These are phyloP conservation scores for Aspergillus latus DNA, from an alignment of 2,329 filamentous ascomycete genomes.

Conservation along the genomic window DNA sequence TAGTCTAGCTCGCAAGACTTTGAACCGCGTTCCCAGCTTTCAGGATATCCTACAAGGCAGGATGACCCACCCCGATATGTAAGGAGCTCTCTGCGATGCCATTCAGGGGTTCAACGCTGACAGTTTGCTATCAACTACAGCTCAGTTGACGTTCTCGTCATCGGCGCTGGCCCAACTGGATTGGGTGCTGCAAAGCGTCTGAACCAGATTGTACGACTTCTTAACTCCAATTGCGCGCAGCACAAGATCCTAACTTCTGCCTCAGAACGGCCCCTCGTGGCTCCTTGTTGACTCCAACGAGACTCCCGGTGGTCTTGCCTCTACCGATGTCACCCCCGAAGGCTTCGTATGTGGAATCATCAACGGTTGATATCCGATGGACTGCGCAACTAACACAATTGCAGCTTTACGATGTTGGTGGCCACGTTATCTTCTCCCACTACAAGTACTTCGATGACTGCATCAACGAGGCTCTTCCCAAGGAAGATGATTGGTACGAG, in stretches of 20 bases:
- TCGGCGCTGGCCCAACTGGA: slow-evolving; percentile 95
- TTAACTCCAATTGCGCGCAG: background rate
- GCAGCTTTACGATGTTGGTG: slow-evolving; percentile 96
- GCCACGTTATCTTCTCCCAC: slow-evolving; percentile 98
- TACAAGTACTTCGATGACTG: slow-evolving; percentile 99
- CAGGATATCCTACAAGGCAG: slow-evolving; percentile 49
- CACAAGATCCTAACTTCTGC: slow-evolving; percentile 15
- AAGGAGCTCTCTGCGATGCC: slow-evolving; percentile 23
- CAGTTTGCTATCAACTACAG: slow-evolving; percentile 48
- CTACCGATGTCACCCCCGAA: slow-evolving; percentile 91
- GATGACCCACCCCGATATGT: slow-evolving; percentile 49
- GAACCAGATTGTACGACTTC: slow-evolving; percentile 77
- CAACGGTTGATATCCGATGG: background rate
- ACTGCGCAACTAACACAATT: slow-evolving; percentile 18
- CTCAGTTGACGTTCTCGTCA: slow-evolving; percentile 94
- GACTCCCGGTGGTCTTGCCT: slow-evolving; percentile 90
- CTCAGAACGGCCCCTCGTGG: slow-evolving; percentile 87
- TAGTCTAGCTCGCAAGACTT: slow-evolving; percentile 44
- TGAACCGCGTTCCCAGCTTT: slow-evolving; percentile 46
- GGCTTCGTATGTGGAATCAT: slow-evolving; percentile 75
- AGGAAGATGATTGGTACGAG: slow-evolving; percentile 91
- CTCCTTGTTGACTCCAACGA: slow-evolving; percentile 90
- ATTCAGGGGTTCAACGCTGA: slow-evolving; percentile 18
- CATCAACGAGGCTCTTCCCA: slow-evolving; percentile 93
- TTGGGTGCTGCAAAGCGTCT: slow-evolving; percentile 97